Evolutionary conservation across 805 yeast genomes (phyloP).

Genomic region (Ogataea ganodermae): DNA sequence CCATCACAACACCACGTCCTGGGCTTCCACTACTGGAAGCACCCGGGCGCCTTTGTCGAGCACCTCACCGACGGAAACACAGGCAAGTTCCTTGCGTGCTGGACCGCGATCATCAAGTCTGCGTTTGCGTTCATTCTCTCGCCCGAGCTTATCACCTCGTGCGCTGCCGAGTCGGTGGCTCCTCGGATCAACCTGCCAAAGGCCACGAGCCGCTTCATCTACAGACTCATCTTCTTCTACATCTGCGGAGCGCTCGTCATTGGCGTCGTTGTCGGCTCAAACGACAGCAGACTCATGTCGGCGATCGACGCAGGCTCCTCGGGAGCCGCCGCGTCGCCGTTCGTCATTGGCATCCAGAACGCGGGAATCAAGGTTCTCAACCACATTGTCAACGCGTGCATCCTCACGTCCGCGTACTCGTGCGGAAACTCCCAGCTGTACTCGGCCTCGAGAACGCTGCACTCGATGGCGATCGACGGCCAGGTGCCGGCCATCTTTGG

Average conservation of each 20-base stretch:
- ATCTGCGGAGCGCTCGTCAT: slow-evolving; percentile 40
- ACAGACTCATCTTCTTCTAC: slow-evolving; percentile 36
- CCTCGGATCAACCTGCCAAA: slow-evolving; percentile 37
- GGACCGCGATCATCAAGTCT: slow-evolving; percentile 63
- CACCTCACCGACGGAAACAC: slow-evolving; percentile 53
- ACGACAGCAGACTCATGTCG: slow-evolving; percentile 42
- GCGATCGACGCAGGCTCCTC: slow-evolving; percentile 49
- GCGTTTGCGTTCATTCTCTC: slow-evolving; percentile 61
- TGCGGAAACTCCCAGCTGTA: slow-evolving; percentile 80
- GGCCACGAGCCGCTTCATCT: slow-evolving; percentile 35
- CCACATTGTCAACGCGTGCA: slow-evolving; percentile 76
- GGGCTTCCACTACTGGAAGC: slow-evolving; percentile 47
- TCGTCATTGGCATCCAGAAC: slow-evolving; percentile 76
- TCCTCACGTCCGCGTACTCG: slow-evolving; percentile 50
- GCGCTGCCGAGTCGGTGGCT: slow-evolving; percentile 36
- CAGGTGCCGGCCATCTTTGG: slow-evolving; percentile 70
- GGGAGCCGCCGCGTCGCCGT: slow-evolving; percentile 83
- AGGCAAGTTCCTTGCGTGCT: slow-evolving; percentile 64
- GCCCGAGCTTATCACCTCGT: slow-evolving; percentile 35
- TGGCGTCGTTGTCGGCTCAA: slow-evolving; percentile 50
- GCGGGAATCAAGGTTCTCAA: slow-evolving; percentile 70
- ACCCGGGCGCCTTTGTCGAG: slow-evolving; percentile 48
- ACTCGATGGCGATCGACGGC: slow-evolving; percentile 73
- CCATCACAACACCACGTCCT: slow-evolving; percentile 47
- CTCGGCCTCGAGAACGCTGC: slow-evolving; percentile 71